Percentiles rank a stretch among this genome's conserved stretches.
Evolutionary conservation across 2,329 filamentous ascomycete genomes (phyloP).

Genomic region (Pseudomassariella vexata): DNA sequence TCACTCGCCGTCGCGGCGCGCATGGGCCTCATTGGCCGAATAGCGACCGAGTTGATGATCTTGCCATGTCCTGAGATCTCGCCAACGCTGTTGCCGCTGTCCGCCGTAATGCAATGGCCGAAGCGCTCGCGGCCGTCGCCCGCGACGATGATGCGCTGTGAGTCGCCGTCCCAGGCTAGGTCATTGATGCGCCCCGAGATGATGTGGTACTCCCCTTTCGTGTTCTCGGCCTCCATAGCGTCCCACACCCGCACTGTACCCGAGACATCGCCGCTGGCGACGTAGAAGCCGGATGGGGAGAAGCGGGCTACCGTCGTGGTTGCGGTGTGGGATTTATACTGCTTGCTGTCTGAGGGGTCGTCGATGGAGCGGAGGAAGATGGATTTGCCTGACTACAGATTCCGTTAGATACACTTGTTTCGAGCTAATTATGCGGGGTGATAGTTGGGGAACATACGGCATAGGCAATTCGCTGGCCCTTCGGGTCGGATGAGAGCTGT

Average conservation of each 20-base stretch:
- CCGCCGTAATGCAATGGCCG: conserved; percentile 89
- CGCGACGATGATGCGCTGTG: conserved; percentile 91
- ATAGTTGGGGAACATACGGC: conserved; percentile 55
- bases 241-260: conserved; percentile 92
- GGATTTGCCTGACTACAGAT: conserved; percentile 90
- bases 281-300: conserved; percentile 88
- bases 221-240: conserved; percentile 74
- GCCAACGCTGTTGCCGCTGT: conserved; percentile 92
- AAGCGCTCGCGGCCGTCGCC: conserved; percentile 92
- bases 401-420: not conserved
- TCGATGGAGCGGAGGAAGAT: conserved; percentile 95
- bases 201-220: conserved; percentile 91
- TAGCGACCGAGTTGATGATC: conserved; percentile 83
- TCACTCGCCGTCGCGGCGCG: conserved; percentile 88
- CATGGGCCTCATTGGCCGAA: conserved; percentile 85
- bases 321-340: conserved; percentile 88
- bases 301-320: conserved; percentile 90
- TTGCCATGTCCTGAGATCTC: conserved; percentile 90
- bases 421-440: not conserved
- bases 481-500: conserved; percentile 78
- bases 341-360: conserved; percentile 73
- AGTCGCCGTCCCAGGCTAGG: conserved; percentile 95
- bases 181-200: conserved; percentile 94
- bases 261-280: conserved; percentile 83
- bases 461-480: conserved; percentile 89